These are phyloP conservation scores for Allantophomopsis cytisporea DNA, from an alignment of 2,329 filamentous ascomycete species.

Conservation along the genomic window DNA sequence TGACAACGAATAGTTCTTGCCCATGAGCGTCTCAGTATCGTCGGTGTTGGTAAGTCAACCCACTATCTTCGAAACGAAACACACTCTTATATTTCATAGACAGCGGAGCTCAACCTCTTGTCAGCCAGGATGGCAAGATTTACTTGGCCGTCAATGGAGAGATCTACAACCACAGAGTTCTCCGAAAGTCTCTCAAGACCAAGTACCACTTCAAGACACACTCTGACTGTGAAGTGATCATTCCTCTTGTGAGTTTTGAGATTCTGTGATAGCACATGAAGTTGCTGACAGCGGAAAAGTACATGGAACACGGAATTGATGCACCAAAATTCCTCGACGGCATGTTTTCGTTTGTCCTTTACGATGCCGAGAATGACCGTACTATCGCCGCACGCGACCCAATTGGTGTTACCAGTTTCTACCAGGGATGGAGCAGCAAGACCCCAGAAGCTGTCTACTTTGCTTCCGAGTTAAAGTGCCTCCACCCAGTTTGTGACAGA, in stretches of 20 bases:
- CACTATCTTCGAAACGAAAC: conserved; percentile 1
- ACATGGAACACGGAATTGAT: conserved; percentile 82
- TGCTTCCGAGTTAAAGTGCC: conserved; percentile 89
- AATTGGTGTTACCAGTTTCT: conserved; percentile 94
- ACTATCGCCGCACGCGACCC: conserved; percentile 90
- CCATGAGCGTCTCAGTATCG: conserved; percentile 95
- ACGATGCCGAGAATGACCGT: conserved; percentile 89
- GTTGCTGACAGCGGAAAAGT: conserved; percentile 34
- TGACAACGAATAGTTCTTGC: conserved; percentile 56
- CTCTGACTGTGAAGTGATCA: conserved; percentile 97
- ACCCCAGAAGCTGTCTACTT: conserved; percentile 85
- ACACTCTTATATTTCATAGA: conserved; percentile 36
- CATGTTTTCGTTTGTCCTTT: conserved; percentile 99
- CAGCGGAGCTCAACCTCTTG: conserved; percentile 86
- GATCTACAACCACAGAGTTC: conserved; percentile 97
- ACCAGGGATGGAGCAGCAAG: conserved; percentile 80
- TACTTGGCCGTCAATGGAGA: conserved; percentile 97
- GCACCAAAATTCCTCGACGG: conserved; percentile 90
- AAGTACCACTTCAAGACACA: conserved; percentile 96
- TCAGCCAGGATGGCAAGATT: conserved; percentile 80
- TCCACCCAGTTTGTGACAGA: conserved; percentile 89
- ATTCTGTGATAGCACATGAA: background rate
- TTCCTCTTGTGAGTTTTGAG: conserved; percentile 62
- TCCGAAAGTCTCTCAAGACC: conserved; percentile 74
- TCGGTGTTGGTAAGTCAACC: conserved; percentile 69